Percentiles rank a stretch among this genome's conserved stretches.
phyloP scores from a whole-genome alignment of 2,329 filamentous ascomycete species.

The Penicillium sp. region DNA sequence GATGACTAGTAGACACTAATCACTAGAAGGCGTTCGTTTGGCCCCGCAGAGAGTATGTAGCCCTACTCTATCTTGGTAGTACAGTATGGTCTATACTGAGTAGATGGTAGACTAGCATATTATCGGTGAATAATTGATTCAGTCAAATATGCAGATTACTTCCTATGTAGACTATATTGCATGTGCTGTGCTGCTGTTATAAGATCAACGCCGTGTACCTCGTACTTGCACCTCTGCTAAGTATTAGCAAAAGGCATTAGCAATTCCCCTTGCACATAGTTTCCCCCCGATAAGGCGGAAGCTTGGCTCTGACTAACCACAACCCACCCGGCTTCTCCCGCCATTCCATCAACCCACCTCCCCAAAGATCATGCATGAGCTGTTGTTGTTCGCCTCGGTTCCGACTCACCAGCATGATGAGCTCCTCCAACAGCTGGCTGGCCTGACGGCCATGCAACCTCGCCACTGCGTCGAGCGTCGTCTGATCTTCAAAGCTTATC shows the following conservation, averaged over 20 bases:
- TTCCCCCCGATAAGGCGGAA: conserved; percentile 11
- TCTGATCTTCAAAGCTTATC: conserved; percentile 61
- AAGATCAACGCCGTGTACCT: not conserved
- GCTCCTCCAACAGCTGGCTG: conserved; percentile 64
- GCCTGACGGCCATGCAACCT: conserved; percentile 65
- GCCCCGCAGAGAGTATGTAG: not conserved
- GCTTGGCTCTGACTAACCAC: conserved; percentile 21
- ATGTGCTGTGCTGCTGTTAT: too few species aligned
- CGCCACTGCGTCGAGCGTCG: conserved; percentile 58
- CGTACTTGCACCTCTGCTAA: not conserved
- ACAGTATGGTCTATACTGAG: not conserved
- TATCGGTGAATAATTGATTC: too few species aligned
- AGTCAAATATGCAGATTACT: too few species aligned
- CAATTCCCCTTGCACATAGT: conserved; percentile 1
- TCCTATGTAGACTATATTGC: too few species aligned
- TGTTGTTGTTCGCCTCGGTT: conserved; percentile 64
- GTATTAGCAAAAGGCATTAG: not conserved
- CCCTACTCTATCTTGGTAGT: not conserved
- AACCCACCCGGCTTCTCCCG: conserved; percentile 26
- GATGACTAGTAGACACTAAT: too few species aligned
- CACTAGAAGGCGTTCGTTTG: too few species aligned
- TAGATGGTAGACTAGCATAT: not conserved
- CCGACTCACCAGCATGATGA: conserved; percentile 61
- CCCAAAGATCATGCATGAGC: conserved; percentile 61
- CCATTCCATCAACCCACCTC: conserved; percentile 15